Conservation (phyloP, 768 basidiomycete species). For the Pholiota molesta region DNA sequence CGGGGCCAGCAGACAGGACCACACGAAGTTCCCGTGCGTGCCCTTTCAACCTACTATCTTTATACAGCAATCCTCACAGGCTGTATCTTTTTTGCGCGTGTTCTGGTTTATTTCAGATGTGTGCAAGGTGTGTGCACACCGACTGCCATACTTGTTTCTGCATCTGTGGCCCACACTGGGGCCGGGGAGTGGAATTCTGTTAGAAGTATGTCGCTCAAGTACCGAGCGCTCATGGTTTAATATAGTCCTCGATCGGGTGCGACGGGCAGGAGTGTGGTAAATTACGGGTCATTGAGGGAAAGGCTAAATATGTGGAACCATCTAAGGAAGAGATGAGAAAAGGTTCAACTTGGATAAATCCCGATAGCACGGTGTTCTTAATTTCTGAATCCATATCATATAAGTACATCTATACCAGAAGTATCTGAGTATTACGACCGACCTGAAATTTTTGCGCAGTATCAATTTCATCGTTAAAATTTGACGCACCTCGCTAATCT, state of each 20-base stretch:
- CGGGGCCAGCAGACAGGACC: neutral
- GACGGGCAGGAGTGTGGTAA: neutral
- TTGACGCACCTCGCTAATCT: neutral
- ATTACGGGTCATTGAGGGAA: too few species aligned
- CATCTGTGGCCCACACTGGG: neutral
- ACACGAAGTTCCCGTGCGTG: neutral
- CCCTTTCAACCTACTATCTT: slow-evolving; percentile 9
- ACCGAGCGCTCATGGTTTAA: neutral
- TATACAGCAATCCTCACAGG: slow-evolving; percentile 12
- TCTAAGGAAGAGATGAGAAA: too few species aligned
- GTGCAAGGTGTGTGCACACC: neutral
- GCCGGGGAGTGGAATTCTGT: too few species aligned
- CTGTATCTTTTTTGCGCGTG: neutral
- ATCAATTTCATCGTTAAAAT: neutral
- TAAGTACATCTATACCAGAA: too few species aligned
- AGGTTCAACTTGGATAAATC: too few species aligned
- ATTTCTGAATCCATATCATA: too few species aligned
- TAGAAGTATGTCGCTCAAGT: too few species aligned
- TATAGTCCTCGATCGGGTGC: neutral
- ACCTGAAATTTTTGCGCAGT: too few species aligned
- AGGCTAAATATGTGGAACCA: too few species aligned
- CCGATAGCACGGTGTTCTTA: too few species aligned
- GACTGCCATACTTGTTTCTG: too few species aligned
- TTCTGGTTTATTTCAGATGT: neutral
- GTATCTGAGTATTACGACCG: too few species aligned